Percentiles rank a stretch among this genome's conserved stretches.
Evolutionary conservation across 371 early-diverging fungal species (phyloP).

Genomic region (Circinella minor): DNA sequence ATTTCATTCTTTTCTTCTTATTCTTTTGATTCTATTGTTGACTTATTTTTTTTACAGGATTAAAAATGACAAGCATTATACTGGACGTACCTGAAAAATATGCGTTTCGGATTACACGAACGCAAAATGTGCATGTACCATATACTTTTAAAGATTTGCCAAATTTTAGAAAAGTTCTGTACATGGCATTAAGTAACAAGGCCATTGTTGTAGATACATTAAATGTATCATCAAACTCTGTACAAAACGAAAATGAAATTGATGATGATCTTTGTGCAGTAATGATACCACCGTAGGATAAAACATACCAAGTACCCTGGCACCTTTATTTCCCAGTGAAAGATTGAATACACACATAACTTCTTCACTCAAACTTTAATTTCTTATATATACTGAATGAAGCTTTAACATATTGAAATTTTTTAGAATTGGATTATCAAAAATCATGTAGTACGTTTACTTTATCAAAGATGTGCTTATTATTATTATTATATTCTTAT

Average conservation of each 20-base stretch:
- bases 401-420: too few relatives aligned
- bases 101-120: background rate
- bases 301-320: too few relatives aligned
- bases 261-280: background rate
- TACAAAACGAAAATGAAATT: background rate
- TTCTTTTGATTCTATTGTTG: background rate
- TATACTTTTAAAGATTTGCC: background rate
- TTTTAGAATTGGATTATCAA: too few relatives aligned
- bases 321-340: too few relatives aligned
- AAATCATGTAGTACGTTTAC: too few relatives aligned
- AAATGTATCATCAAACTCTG: background rate
- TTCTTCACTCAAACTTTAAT: too few relatives aligned
- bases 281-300: slow-evolving; percentile 1
- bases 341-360: too few relatives aligned
- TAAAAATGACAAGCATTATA: slow-evolving; percentile 5
- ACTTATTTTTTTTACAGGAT: background rate
- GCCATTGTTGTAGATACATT: background rate
- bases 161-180: background rate
- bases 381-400: too few relatives aligned
- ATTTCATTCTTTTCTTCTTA: background rate
- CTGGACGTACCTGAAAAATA: slow-evolving; percentile 1
- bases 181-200: background rate
- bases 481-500: too few relatives aligned
- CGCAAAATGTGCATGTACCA: background rate
- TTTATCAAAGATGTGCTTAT: too few relatives aligned